Conservation (phyloP, 805 yeast genomes). For the Saccharomyces eubayanus region DNA sequence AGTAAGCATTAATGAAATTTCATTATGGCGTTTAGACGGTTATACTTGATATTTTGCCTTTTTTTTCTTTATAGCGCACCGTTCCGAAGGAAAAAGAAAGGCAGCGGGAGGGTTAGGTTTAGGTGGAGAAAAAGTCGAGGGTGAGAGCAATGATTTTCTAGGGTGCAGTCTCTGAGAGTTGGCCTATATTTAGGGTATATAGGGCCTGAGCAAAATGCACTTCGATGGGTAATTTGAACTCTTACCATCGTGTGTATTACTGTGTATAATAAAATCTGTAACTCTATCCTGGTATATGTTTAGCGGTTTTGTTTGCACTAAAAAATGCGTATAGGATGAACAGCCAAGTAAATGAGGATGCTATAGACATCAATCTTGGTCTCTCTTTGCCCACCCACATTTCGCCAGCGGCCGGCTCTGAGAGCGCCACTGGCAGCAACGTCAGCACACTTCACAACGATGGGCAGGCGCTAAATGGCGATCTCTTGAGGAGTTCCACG, state of each 20-base stretch:
- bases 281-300: no score
- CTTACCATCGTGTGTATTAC: not conserved
- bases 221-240: not conserved
- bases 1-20: not conserved
- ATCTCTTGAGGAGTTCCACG: not conserved
- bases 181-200: not conserved
- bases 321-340: not conserved
- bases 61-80: not conserved
- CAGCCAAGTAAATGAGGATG: not conserved
- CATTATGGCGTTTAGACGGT: not conserved
- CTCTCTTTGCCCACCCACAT: not conserved
- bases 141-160: not conserved
- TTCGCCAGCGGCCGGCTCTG: not conserved
- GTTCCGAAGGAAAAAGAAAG: not conserved
- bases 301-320: not conserved
- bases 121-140: not conserved
- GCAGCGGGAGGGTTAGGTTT: not conserved
- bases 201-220: not conserved
- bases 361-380: not conserved
- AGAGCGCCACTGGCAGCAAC: not conserved
- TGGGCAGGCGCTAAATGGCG: not conserved
- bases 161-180: not conserved
- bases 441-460: not conserved
- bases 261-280: not conserved
- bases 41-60: constrained; percentile 2